Conservation (phyloP, 2,329 filamentous ascomycete species). For the Ilyonectria mors-panacis region DNA sequence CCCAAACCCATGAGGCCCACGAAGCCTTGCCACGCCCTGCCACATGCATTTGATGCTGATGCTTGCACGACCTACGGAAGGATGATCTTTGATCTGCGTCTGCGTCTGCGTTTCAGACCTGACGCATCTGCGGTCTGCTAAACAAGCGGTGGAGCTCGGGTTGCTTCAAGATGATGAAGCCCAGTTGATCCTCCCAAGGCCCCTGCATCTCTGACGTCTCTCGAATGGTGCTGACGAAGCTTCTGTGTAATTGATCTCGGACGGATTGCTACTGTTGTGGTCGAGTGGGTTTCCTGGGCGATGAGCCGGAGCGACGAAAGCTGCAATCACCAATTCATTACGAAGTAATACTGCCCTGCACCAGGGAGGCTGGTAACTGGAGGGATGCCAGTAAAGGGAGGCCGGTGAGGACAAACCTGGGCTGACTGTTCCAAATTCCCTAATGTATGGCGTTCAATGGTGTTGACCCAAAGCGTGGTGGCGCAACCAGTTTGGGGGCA, state of each 20-base stretch:
- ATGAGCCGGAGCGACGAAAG: conserved; percentile 34
- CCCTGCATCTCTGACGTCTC: conserved; percentile 42
- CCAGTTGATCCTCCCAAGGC: conserved; percentile 36
- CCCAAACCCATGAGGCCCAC: conserved; percentile 25
- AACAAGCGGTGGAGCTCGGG: conserved; percentile 34
- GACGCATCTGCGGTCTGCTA: conserved; percentile 36
- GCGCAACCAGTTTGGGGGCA: conserved; percentile 22
- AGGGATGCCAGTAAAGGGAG: background rate
- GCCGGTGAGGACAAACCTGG: background rate
- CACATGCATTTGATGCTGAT: conserved; percentile 16
- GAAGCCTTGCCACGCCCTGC: conserved; percentile 38
- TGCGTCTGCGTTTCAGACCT: conserved; percentile 45
- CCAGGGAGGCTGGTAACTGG: conserved; percentile 13
- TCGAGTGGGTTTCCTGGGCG: conserved; percentile 39
- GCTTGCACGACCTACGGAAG: conserved; percentile 32
- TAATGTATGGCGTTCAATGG: conserved; percentile 12
- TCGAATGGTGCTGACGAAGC: conserved; percentile 43
- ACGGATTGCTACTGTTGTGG: conserved; percentile 26
- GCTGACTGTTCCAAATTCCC: conserved; percentile 1
- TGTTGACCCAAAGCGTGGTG: conserved; percentile 15
- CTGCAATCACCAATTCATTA: conserved; percentile 11
- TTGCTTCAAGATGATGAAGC: conserved; percentile 34
- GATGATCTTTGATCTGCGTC: conserved; percentile 45
- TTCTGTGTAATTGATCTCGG: conserved; percentile 37
- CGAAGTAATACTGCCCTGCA: conserved; percentile 6